These are phyloP conservation scores for Nicotiana tomentosiformis DNA, from an alignment of 257 asterid species.

Conservation along the genomic window DNA sequence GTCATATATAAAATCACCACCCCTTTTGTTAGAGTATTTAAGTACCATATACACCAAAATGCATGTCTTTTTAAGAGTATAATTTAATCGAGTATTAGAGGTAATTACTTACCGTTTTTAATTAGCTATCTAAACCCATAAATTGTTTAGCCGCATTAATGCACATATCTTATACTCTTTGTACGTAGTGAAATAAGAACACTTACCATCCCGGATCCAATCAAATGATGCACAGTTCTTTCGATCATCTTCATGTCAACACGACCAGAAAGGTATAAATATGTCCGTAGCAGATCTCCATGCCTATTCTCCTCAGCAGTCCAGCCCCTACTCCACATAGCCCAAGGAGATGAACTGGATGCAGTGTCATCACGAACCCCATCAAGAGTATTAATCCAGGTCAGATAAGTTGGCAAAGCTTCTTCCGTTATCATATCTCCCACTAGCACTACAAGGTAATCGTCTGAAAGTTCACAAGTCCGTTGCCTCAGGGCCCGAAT, in stretches of 20 bases:
- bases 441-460: constrained; percentile 27
- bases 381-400: constrained; percentile 16
- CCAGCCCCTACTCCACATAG: constrained; percentile 36
- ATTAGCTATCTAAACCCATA: too few relatives aligned
- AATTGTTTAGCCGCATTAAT: too few relatives aligned
- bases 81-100: too few relatives aligned
- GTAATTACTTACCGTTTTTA: too few relatives aligned
- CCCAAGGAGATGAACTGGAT: constrained; percentile 35
- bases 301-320: constrained; percentile 38
- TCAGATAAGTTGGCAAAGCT: constrained; percentile 34
- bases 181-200: too few relatives aligned
- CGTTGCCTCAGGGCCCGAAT: constrained; percentile 25
- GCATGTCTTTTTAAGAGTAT: too few relatives aligned
- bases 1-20: too few relatives aligned
- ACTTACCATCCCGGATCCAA: constrained; percentile 27
- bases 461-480: constrained; percentile 20
- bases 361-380: constrained; percentile 27
- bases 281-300: constrained; percentile 32
- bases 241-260: constrained; percentile 39
- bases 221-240: constrained; percentile 29
- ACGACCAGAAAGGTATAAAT: constrained; percentile 36
- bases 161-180: too few relatives aligned
- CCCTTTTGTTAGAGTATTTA: too few relatives aligned
- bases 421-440: constrained; percentile 34
- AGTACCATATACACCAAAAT: too few relatives aligned